Evolutionary conservation across 768 basidiomycete genomes (phyloP).

Genomic region (Collybia sordida): DNA sequence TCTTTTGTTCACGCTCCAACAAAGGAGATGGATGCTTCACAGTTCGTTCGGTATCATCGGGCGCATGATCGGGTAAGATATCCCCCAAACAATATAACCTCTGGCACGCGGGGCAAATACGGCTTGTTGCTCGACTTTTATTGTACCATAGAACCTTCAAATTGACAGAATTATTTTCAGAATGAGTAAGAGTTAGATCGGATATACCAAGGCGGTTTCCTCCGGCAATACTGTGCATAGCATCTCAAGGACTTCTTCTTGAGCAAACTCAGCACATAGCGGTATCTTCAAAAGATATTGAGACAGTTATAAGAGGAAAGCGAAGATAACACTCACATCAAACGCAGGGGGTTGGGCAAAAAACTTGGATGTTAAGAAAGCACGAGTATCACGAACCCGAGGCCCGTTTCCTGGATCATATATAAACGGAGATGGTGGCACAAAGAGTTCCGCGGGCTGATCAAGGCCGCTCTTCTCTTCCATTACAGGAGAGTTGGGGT

Average conservation of each 20-base stretch:
- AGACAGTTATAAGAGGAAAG: background rate
- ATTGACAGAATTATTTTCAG: background rate
- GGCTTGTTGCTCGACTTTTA: constrained; percentile 67
- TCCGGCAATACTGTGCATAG: constrained; percentile 65
- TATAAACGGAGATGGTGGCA: constrained; percentile 57
- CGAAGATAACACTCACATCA: constrained; percentile 31
- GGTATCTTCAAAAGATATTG: constrained; percentile 40
- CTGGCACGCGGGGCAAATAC: constrained; percentile 79
- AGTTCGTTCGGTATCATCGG: constrained; percentile 18
- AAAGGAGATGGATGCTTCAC: constrained; percentile 31
- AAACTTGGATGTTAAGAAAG: constrained; percentile 61
- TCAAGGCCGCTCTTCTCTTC: background rate
- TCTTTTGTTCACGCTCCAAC: constrained; percentile 58
- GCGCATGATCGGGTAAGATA: constrained; percentile 47
- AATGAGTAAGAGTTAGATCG: background rate
- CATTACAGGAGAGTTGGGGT: background rate
- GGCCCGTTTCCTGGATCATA: constrained; percentile 80
- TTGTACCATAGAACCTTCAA: constrained; percentile 81
- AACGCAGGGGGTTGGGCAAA: constrained; percentile 67
- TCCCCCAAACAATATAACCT: constrained; percentile 73
- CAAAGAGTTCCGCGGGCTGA: constrained; percentile 8
- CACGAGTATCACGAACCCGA: constrained; percentile 64
- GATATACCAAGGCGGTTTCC: constrained; percentile 66
- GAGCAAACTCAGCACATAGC: constrained; percentile 75
- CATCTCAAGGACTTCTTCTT: constrained; percentile 76